Evolutionary conservation across 2,329 filamentous ascomycete genomes (phyloP), one percentile per base, ranked within the genome.

Genomic region (Phaeosphaeria sp.): DNA sequence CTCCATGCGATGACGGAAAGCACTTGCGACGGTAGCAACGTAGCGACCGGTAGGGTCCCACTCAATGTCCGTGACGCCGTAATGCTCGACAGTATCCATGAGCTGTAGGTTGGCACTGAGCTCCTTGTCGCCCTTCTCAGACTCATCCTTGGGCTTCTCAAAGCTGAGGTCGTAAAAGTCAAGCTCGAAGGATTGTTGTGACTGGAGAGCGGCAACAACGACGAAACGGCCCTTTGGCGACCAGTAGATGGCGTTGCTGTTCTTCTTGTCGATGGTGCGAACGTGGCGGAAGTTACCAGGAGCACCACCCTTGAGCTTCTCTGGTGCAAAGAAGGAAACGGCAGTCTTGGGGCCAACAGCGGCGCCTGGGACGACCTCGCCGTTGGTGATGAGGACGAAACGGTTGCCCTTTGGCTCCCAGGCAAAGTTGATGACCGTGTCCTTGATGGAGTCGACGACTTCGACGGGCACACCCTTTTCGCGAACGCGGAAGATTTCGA

Each of bases 171-270:
- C 95, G 83, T 89, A 98, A 83, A 99, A 99, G 76, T 99, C 95
- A 59, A 99, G 88, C 64, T 99, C 95, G 64, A 92, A 96, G 80
- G 89, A 94, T 79, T 97, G 92, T 76, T 93, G 89, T 72, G 93
- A 97, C 79, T 91, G 88, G 52, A 99, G 92, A 11, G 95, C 96
- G 53, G 93, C 95, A 54, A 99, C 88, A 47, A 98, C 89, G 39
- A 98, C 94, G 73, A 99, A 99, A 49, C 95, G 90, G 53, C 95
- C 95, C 78, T 90, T 92, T 22, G 95, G 95, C 20, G 93, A 96
- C 95, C 95, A 99, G 87, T 98, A 98, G 74, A 99, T 99, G 65
- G 92, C 93, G 75, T 99, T 99, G 86, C 91, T 97, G 82, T 96
- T 98, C 88, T 98, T 98, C 88, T 98, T 98, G 72, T 99, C 95